phyloP scores from a whole-genome alignment of 192 early-diverging fungal species.

The Jimgerdemannia lactiflua region DNA sequence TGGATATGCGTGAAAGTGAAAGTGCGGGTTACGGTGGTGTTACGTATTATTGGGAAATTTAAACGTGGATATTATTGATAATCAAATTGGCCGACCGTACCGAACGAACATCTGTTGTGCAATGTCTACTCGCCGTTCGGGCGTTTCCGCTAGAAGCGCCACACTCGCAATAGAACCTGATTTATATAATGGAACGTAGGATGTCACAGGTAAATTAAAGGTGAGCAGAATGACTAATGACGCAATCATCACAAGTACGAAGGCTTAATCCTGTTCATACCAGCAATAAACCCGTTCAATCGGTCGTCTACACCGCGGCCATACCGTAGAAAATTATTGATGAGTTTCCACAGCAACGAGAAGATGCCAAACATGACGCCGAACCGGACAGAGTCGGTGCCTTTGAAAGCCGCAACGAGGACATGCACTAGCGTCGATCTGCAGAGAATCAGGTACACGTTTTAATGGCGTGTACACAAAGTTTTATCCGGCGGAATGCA shows the following conservation, averaged over 20 bases:
- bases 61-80: not conserved
- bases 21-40: too few relatives aligned
- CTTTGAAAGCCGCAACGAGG: constrained; percentile 53
- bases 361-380: constrained; percentile 77
- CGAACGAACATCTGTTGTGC: constrained; percentile 59
- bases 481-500: not conserved
- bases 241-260: not conserved
- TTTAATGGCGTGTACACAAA: not conserved
- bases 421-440: constrained; percentile 38
- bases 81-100: constrained; percentile 18
- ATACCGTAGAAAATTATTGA: constrained; percentile 60
- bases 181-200: not conserved
- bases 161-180: constrained; percentile 51
- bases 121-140: constrained; percentile 48
- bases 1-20: not conserved
- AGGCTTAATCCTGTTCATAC: constrained; percentile 13
- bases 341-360: constrained; percentile 69
- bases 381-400: constrained; percentile 59
- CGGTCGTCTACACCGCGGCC: constrained; percentile 51
- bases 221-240: not conserved
- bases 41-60: not conserved
- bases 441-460: not conserved
- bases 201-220: not conserved
- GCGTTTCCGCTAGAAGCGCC: constrained; percentile 50
- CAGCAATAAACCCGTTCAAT: constrained; percentile 50